Conservation (phyloP, 2,329 filamentous ascomycete species). For the Nemania serpens region DNA sequence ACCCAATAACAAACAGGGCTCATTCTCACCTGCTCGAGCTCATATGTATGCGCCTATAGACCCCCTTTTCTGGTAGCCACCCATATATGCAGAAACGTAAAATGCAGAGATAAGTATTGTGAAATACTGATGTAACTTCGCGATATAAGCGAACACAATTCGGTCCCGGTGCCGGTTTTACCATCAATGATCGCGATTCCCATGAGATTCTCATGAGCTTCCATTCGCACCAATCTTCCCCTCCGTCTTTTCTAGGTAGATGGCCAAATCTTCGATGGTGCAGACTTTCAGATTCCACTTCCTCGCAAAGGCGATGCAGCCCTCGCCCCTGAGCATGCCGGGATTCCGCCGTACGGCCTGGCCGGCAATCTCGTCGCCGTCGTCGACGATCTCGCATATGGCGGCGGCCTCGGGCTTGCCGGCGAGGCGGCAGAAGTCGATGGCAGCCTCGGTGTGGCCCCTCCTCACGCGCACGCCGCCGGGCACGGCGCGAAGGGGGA, state of each 20-base stretch:
- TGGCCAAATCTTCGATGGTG: conserved; percentile 89
- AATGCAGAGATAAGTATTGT: neutral
- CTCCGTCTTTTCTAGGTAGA: conserved; percentile 77
- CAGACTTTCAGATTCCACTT: conserved; percentile 90
- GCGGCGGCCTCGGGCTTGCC: conserved; percentile 78
- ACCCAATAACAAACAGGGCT: neutral
- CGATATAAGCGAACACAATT: neutral
- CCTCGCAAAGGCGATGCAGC: conserved; percentile 84
- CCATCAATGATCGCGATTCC: too few species aligned
- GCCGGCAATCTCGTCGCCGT: conserved; percentile 74
- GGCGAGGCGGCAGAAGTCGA: conserved; percentile 86
- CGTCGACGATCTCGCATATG: conserved; percentile 91
- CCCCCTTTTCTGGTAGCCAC: neutral
- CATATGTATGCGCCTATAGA: neutral
- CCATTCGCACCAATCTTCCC: conserved; percentile 59
- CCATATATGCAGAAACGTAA: neutral
- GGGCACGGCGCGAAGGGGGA: conserved; percentile 77
- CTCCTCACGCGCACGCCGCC: conserved; percentile 80
- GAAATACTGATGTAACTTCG: neutral
- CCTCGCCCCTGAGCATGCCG: conserved; percentile 93
- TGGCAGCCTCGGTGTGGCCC: conserved; percentile 92
- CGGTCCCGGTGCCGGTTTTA: neutral
- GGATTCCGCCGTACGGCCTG: conserved; percentile 66
- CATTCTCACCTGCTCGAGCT: neutral
- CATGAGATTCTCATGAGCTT: conserved; percentile 11